These are phyloP conservation scores for Colletotrichum spaethianum DNA, from an alignment of 2,329 filamentous ascomycete species.

Conservation along the genomic window DNA sequence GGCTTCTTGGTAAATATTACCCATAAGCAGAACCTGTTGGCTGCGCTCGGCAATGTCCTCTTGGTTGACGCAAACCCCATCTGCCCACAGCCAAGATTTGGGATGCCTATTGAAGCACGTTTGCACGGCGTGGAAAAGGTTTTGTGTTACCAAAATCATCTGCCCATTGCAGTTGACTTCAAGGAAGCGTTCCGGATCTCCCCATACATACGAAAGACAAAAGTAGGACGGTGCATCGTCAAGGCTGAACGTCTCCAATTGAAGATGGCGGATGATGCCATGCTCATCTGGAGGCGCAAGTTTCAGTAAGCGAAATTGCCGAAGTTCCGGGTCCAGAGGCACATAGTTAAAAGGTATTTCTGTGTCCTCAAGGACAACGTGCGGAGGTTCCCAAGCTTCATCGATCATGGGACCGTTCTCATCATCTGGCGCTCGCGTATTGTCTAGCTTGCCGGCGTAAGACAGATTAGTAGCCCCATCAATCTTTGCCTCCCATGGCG, in stretches of 20 bases:
- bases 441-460: conserved; percentile 12
- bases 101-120: conserved; percentile 18
- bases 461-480: not conserved
- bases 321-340: not conserved
- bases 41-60: conserved; percentile 21
- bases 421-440: conserved; percentile 3
- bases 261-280: conserved; percentile 3
- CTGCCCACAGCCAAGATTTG: conserved; percentile 21
- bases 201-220: conserved; percentile 33
- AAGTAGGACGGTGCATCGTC: conserved; percentile 20
- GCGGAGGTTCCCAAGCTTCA: not conserved
- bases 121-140: conserved; percentile 24
- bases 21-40: conserved; percentile 23
- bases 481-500: not conserved
- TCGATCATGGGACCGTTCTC: not conserved
- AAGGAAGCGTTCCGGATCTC: not conserved
- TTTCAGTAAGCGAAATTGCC: conserved; percentile 7
- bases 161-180: conserved; percentile 16
- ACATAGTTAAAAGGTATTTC: not conserved
- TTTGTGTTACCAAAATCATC: conserved; percentile 17
- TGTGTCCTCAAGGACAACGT: conserved; percentile 3
- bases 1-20: conserved; percentile 9
- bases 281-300: not conserved
- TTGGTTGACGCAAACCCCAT: conserved; percentile 33
- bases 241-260: conserved; percentile 17